Conservation (phyloP, 2,329 filamentous ascomycete species). For the Aspergillus fijiensis region DNA sequence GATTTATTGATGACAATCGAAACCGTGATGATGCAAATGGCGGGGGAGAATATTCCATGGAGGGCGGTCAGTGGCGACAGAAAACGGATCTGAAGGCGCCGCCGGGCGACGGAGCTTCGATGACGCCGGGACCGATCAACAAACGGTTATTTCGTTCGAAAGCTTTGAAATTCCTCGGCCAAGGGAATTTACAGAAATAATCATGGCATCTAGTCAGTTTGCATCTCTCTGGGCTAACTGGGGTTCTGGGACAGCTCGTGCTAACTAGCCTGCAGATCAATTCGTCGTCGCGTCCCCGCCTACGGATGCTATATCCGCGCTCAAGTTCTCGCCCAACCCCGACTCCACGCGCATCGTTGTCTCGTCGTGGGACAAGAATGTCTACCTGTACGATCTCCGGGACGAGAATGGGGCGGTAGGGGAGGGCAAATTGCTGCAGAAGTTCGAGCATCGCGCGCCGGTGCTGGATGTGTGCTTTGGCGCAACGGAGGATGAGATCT, state of each 20-base stretch:
- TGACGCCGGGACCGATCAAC: slow-evolving; percentile 23
- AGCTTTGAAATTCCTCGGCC: too few relatives aligned
- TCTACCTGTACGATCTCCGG: slow-evolving; percentile 81
- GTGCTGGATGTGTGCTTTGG: slow-evolving; percentile 93
- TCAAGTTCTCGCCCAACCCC: slow-evolving; percentile 79
- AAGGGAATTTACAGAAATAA: slow-evolving; percentile 7
- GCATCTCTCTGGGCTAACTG: too few relatives aligned
- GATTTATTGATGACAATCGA: background rate
- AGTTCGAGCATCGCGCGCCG: slow-evolving; percentile 77
- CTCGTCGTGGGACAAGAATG: slow-evolving; percentile 89
- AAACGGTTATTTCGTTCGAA: background rate
- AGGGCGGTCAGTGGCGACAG: slow-evolving; percentile 33
- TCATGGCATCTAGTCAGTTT: slow-evolving; percentile 46
- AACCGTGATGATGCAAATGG: slow-evolving; percentile 11
- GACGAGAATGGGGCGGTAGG: slow-evolving; percentile 55
- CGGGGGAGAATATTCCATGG: slow-evolving; percentile 25
- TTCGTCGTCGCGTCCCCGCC: slow-evolving; percentile 82
- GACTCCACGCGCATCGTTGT: slow-evolving; percentile 77
- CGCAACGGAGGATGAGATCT: slow-evolving; percentile 76
- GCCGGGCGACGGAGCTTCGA: slow-evolving; percentile 22
- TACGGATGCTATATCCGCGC: slow-evolving; percentile 79
- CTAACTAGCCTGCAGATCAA: slow-evolving; percentile 54
- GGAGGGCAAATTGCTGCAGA: slow-evolving; percentile 64
- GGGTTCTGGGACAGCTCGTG: background rate
- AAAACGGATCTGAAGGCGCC: slow-evolving; percentile 28